Base-by-base conservation (phyloP, 208 protist genomes). In the Trichomonas tenax region DNA sequence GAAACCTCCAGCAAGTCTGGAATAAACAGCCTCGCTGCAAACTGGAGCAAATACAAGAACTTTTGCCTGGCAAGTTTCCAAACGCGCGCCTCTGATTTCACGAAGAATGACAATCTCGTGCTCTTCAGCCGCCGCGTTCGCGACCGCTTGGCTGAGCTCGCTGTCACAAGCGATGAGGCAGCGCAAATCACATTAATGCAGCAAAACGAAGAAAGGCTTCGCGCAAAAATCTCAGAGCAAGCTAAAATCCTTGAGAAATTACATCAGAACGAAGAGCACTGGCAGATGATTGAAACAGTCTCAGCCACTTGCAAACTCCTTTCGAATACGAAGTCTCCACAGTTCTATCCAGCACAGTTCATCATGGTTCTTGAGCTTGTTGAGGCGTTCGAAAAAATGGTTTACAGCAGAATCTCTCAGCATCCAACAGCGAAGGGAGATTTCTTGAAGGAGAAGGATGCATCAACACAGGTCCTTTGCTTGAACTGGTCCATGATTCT, bases 401-500 rank as follows among this genome's bases (percentile, higher is more conserved):
- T 93, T 93, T 93, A 93, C 31, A 44, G 46, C 3, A 38, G 86
- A 36, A 93, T 93, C 9, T 23, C 86, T 51, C 8, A 23, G 6
- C 44, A 93, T 51, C 15, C 40, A 38, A 48, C 86, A 10, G 40
- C 40, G 0, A 58, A 48, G 15, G 44, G 14, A 11, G n/a, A 93
- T 51, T 93, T 93, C 44, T 23, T 93, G 11, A 51, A 48, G 21
- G 11, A 48, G 6, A 48, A 34, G 46, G 44, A 93, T 21, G 86
- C 40, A 15, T 36, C 44, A 38, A 41, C 40, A 11, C 40, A 93
- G 46, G 11, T 93, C 4, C 44, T 93, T 15, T 34, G n/a, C 44
- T 40, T 93, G 17, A 93, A 93, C 86, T 93, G 86, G 86, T 93
- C 86, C 6, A 93, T 93, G 86, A 93, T 93, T 58, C 44, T 93